These are phyloP conservation scores for Beta vulgaris DNA, from an alignment of 148 eudicot species.

Conservation along the genomic window DNA sequence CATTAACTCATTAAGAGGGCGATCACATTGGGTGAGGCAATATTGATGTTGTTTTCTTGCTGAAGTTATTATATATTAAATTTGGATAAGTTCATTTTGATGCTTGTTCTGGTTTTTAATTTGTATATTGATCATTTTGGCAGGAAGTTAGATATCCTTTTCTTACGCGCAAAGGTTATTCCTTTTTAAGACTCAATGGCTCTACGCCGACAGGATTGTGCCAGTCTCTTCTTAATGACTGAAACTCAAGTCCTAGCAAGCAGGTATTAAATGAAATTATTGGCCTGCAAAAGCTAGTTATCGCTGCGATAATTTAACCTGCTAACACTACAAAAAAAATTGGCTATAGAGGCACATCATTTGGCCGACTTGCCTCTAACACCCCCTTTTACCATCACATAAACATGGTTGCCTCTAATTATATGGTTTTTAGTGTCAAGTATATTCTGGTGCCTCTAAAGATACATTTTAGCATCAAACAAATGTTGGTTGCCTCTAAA, in stretches of 20 bases:
- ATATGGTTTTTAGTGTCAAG: no score
- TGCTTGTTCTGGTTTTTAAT: slow-evolving; percentile 11
- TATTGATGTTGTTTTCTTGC: neutral
- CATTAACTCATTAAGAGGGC: neutral
- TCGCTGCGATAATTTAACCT: no score
- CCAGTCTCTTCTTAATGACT: slow-evolving; percentile 86
- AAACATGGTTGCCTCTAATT: no score
- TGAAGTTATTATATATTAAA: no score
- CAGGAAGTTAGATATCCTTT: slow-evolving; percentile 94
- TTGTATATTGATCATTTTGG: slow-evolving; percentile 18
- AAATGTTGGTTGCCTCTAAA: no score
- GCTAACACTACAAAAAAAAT: no score
- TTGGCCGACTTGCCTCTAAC: no score
- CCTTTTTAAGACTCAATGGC: slow-evolving; percentile 90
- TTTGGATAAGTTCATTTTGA: neutral
- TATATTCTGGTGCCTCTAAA: no score
- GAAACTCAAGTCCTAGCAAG: slow-evolving; percentile 96
- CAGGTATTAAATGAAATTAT: slow-evolving; percentile 46
- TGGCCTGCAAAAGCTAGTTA: no score
- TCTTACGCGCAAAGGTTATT: slow-evolving; percentile 83
- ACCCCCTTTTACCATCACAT: no score
- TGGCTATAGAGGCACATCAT: no score
- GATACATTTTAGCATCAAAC: no score
- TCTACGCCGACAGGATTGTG: slow-evolving; percentile 83
- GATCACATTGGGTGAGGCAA: neutral